Base-by-base conservation (phyloP, 805 yeast genomes). In the Zygoascus tannicola region DNA sequence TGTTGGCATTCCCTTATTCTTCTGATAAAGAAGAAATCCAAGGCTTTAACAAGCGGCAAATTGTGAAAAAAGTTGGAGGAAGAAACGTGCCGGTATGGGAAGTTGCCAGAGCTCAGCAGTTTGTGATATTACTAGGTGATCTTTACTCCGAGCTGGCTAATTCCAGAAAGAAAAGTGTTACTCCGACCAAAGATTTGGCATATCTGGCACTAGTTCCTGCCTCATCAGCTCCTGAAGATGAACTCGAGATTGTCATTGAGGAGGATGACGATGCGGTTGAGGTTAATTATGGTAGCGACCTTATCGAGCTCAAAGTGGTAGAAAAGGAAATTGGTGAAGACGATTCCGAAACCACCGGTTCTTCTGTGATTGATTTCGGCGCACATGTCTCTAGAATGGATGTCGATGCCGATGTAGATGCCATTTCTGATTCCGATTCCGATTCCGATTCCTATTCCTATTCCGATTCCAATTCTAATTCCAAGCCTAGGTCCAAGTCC, bases 151-250 rank as follows among this genome's bases (percentile, higher is more conserved):
- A 79, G 43, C 75, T 87, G 81, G 79, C 85, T 7, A 72, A 73
- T 46, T 73, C 86, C 0, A 57, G 68, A 5, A 60, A 69, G 22
- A 67, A 85, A 46, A 79, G 82, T 52, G 85, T 90, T 3, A 75
- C 80, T 3, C 98, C 98, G 0, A 75, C 76, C 23, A 78, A 78
- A 53, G 94, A 86, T 50, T 67, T 92, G 49, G 96, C 95, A 0
- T 90, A 83, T 57, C 68, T 92, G 52, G 92, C 97, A 1, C 82
- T 92, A 50, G 59, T 66, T 5, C 59, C 64, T 5, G 59, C 64
- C 2, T 48, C 56, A 14, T 63, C 50, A 7, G 66, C 55, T n/a
- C 51, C 41, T 22, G 54, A 46, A 4, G 59, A 48, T 12, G 59
- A 47, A 20, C 18, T 43, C 4, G 44, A 35, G n/a, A 38, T 43